Evolutionary conservation across 306 rosid genomes (phyloP), one percentile per base, ranked within the genome.

Genomic region (Cicer judaicum): DNA sequence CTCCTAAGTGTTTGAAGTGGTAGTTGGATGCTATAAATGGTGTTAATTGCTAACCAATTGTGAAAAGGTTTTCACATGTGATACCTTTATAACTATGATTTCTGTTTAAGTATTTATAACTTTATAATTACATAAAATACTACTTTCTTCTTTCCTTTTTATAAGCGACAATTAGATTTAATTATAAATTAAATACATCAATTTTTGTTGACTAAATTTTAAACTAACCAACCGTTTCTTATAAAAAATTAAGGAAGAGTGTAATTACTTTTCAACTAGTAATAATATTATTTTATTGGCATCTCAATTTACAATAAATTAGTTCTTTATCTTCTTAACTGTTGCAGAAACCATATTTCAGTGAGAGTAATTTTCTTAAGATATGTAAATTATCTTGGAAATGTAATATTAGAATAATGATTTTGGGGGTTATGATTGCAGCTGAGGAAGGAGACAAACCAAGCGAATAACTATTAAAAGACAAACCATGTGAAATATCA

Each of bases 401-500:
- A 65, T 65, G 16, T 41, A 1, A 64, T 16, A 8, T 39, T 34
- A 9, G 50, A 40, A 11, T 1, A 64, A 10, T 41, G 36, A 64
- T 64, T 18, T 43, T 66, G 52, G 40, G 61, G 80, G 19, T 14
- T 41, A 54, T 68, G 56, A 68, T 69, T 72, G 50, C 48, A 34
- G 6, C 7, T n/a, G 55, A 52, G 61, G 47, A 64, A 68, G 61
- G 46, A 78, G 78, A 78, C 79, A 73, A 73, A 72, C 12, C 70
- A 61, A 66, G 14, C 11, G 56, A 41, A 56, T 53, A 24, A 24
- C 34, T 24, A 54, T 40, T 71, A 18, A 38, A 29, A 10, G 43
- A 59, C 55, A 67, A 68, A 67, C 42, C 73, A 60, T 62, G 55
- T 52, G 80, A 64, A 38, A 7, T 46, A 47, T 39, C 14, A 70